These are phyloP conservation scores for Nakazawaea pomicola DNA, from an alignment of 805 yeast genomes.

Conservation along the genomic window DNA sequence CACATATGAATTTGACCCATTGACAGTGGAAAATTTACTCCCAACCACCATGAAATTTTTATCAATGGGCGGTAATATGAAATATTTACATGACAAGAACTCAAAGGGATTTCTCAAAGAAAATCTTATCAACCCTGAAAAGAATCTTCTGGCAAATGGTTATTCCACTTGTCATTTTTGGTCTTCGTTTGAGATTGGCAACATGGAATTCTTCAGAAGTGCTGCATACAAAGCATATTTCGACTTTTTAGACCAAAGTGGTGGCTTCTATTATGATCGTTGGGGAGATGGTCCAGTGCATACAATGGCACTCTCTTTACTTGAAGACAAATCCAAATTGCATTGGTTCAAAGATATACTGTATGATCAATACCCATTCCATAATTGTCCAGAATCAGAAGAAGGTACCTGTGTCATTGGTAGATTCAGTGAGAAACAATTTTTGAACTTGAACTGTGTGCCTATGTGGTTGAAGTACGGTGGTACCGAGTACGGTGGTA, in stretches of 20 bases:
- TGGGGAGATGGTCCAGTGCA: constrained; percentile 59
- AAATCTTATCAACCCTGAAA: constrained; percentile 56
- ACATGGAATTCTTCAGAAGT: constrained; percentile 67
- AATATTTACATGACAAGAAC: constrained; percentile 54
- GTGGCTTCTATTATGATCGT: constrained; percentile 79
- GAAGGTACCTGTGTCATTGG: background rate
- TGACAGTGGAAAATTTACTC: constrained; percentile 77
- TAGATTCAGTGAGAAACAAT: constrained; percentile 6
- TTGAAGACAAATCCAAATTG: constrained; percentile 39
- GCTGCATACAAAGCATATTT: constrained; percentile 66
- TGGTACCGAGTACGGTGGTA: too few species aligned
- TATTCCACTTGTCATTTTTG: constrained; percentile 88
- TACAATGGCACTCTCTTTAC: constrained; percentile 42
- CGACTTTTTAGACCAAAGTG: constrained; percentile 59
- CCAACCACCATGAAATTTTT: constrained; percentile 61
- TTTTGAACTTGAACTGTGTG: constrained; percentile 8
- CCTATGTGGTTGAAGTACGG: constrained; percentile 8
- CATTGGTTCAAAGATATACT: constrained; percentile 55
- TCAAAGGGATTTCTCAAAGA: constrained; percentile 67
- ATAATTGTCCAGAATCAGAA: constrained; percentile 37
- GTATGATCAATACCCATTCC: constrained; percentile 44
- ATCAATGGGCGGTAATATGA: constrained; percentile 41
- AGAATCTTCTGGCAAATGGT: constrained; percentile 35
- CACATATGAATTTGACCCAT: constrained; percentile 56
- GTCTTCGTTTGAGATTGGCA: constrained; percentile 82